phyloP scores from a whole-genome alignment of 768 basidiomycete species.

The Ramaria rubella region DNA sequence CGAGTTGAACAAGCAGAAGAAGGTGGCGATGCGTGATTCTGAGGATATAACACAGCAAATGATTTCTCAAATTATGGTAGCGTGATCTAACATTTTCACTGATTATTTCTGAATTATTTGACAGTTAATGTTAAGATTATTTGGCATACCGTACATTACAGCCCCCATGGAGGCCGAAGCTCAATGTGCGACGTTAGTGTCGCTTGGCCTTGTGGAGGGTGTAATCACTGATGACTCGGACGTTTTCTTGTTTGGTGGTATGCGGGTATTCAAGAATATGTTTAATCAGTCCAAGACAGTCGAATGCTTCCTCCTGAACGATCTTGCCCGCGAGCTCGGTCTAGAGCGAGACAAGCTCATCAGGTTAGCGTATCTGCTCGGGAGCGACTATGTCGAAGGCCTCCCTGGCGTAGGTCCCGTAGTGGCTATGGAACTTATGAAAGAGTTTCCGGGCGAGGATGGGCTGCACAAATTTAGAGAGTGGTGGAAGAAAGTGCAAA shows the following conservation, averaged over 20 bases:
- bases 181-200: slow-evolving; percentile 89
- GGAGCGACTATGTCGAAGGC: slow-evolving; percentile 95
- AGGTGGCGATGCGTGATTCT: slow-evolving; percentile 85
- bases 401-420: slow-evolving; percentile 91
- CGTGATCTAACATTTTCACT: slow-evolving; percentile 26
- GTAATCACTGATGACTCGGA: slow-evolving; percentile 99
- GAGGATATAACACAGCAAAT: slow-evolving; percentile 95
- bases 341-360: slow-evolving; percentile 82
- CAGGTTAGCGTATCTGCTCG: slow-evolving; percentile 86
- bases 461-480: slow-evolving; percentile 82
- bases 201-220: slow-evolving; percentile 84
- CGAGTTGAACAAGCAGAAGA: slow-evolving; percentile 72
- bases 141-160: slow-evolving; percentile 96
- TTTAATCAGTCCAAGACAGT: slow-evolving; percentile 99
- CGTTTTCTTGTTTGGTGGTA: slow-evolving; percentile 94
- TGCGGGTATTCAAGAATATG: slow-evolving; percentile 98
- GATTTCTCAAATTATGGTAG: slow-evolving; percentile 73
- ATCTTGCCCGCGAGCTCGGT: slow-evolving; percentile 82
- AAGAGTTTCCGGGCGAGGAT: slow-evolving; percentile 84
- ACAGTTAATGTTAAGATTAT: slow-evolving; percentile 83
- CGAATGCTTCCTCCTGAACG: slow-evolving; percentile 84
- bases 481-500: slow-evolving; percentile 95
- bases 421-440: slow-evolving; percentile 90
- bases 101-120: background rate
- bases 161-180: slow-evolving; percentile 99